Evolutionary conservation across 2,329 filamentous ascomycete genomes (phyloP).

Genomic region (Fusarium cicatricum): DNA sequence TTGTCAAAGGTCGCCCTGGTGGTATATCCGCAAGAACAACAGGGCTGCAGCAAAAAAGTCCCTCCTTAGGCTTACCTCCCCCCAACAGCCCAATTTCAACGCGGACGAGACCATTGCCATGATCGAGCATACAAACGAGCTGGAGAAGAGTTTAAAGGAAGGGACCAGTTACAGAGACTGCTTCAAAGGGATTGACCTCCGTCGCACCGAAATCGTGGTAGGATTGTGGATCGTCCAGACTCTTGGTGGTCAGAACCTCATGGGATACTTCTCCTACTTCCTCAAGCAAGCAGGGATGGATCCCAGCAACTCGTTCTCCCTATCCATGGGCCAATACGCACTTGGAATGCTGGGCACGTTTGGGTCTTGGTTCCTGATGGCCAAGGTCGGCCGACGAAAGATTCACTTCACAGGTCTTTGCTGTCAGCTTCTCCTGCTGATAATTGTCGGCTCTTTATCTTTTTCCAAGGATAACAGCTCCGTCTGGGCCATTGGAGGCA

Average conservation of each 20-base stretch:
- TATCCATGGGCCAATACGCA: constrained; percentile 58
- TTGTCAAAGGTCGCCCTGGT: constrained; percentile 57
- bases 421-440: constrained; percentile 50
- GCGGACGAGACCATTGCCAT: constrained; percentile 59
- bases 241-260: constrained; percentile 57
- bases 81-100: constrained; percentile 51
- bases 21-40: constrained; percentile 56
- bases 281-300: constrained; percentile 57
- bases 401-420: constrained; percentile 58
- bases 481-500: constrained; percentile 54
- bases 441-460: constrained; percentile 52
- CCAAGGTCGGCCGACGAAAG: constrained; percentile 57
- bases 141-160: constrained; percentile 53
- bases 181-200: constrained; percentile 60
- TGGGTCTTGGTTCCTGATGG: constrained; percentile 60
- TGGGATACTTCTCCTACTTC: constrained; percentile 59
- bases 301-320: constrained; percentile 52
- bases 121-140: constrained; percentile 62
- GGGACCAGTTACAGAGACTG: constrained; percentile 59
- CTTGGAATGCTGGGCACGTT: constrained; percentile 61
- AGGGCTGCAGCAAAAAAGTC: constrained; percentile 51
- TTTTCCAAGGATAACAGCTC: constrained; percentile 47
- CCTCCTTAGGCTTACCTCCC: constrained; percentile 52
- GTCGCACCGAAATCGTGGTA: constrained; percentile 62
- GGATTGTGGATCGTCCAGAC: constrained; percentile 59